Evolutionary conservation across 768 basidiomycete genomes (phyloP).

Genomic region (Naematelia aurantialba): DNA sequence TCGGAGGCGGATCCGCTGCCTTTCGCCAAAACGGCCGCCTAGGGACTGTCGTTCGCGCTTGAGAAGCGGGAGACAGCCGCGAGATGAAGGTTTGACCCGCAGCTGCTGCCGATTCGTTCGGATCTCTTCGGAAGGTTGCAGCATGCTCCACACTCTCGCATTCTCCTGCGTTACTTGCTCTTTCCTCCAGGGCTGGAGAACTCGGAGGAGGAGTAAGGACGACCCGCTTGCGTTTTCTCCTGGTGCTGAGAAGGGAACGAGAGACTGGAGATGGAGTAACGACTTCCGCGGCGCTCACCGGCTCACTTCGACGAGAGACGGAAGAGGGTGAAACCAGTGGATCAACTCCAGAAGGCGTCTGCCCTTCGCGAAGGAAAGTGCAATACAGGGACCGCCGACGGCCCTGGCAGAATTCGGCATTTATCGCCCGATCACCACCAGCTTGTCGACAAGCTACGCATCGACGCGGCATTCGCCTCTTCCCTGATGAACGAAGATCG

Average conservation of each 20-base stretch:
- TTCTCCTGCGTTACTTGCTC: background rate
- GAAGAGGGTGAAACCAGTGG: background rate
- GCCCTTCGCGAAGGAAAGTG: background rate
- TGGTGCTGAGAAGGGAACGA: background rate
- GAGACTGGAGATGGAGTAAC: background rate
- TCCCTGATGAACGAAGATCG: background rate
- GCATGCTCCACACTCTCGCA: background rate
- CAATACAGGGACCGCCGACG: slow-evolving; percentile 15
- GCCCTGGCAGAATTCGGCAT: slow-evolving; percentile 21
- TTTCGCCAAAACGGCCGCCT: background rate
- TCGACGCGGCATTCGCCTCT: background rate
- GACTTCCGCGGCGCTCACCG: background rate
- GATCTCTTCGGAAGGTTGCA: background rate
- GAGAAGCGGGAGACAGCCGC: background rate
- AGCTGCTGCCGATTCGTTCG: background rate
- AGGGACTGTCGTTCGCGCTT: background rate
- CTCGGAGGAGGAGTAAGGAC: slow-evolving; percentile 2
- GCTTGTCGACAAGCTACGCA: slow-evolving; percentile 10
- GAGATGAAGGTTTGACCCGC: background rate
- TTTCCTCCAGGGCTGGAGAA: background rate
- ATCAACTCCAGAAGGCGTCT: background rate
- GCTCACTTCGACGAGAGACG: background rate
- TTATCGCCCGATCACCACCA: slow-evolving; percentile 3
- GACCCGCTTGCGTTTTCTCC: background rate
- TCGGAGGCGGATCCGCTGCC: background rate